Evolutionary conservation across 108 stramenopile species (phyloP), one percentile per base, ranked within the genome.

Genomic region (Nitzschia putrida): DNA sequence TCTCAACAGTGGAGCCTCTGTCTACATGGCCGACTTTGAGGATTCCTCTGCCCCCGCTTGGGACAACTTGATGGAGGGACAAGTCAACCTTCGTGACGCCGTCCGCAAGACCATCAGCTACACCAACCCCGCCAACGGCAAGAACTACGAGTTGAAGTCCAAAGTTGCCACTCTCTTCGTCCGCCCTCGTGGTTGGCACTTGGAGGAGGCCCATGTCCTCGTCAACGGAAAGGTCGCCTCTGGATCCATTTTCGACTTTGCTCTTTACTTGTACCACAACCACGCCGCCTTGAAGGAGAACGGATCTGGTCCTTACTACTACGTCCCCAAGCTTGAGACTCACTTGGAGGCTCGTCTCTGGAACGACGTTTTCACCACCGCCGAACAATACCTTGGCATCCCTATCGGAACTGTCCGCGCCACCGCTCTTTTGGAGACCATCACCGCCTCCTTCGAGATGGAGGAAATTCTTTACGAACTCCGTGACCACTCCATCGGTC

Each of bases 11-110:
- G 96, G 96, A 44, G 95, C 96, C 47, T 87, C 78, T 42, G 83
- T 87, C 25, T 92, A 92, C 85, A 92, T 95, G 94, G 94, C 90
- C 37, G 96, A 97, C 76, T 95, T 96, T 83, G 96, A 97, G 80
- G 96, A 97, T 69, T 87, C 85, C 23, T 84, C 83, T 1, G 77
- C 85, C 38, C 96, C 96, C 37, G 92, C 93, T 0, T 97, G 92
- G 94, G 64, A 38, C 18, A 95, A 91, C 51, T 56, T 95, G 67
- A 83, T 91, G 14, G 93, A 96, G 67, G 95, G 97, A 8, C 95
- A 96, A 72, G 61, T 83, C 34, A 97, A 97, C 78, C 83, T 97
- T 10, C 83, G 91, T 45, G 95, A 97, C 73, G 97, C 97, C 3
- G 88, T 94, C 2, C 77, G 79, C 8, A 86, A 91, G 13, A 95